These are phyloP conservation scores for Candida ponderosae DNA, from an alignment of 805 yeast genomes.

Conservation along the genomic window DNA sequence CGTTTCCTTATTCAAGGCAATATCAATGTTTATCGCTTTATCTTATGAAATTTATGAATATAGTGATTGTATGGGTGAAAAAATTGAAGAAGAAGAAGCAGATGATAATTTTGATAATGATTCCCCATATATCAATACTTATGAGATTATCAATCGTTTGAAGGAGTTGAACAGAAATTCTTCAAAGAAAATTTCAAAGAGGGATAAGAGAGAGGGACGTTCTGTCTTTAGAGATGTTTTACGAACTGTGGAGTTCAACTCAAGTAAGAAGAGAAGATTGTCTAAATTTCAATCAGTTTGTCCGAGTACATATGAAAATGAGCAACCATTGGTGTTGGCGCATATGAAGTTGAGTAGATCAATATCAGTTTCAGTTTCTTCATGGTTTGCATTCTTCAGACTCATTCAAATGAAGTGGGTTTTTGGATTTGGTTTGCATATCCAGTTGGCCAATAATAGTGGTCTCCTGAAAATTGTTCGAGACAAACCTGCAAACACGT, in stretches of 20 bases:
- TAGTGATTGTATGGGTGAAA: slow-evolving; percentile 33
- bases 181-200: slow-evolving; percentile 50
- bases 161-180: slow-evolving; percentile 41
- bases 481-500: slow-evolving; percentile 9
- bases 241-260: slow-evolving; percentile 35
- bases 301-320: slow-evolving; percentile 3
- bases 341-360: slow-evolving; percentile 20
- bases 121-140: slow-evolving; percentile 48
- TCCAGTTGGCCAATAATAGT: slow-evolving; percentile 17
- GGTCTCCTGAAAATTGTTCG: slow-evolving; percentile 12
- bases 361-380: slow-evolving; percentile 18
- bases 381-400: slow-evolving; percentile 22
- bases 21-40: slow-evolving; percentile 18
- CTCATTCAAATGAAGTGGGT: slow-evolving; percentile 19
- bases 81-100: slow-evolving; percentile 28
- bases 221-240: slow-evolving; percentile 54
- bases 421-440: slow-evolving; percentile 16
- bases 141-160: slow-evolving; percentile 33
- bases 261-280: slow-evolving; percentile 26
- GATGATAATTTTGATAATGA: slow-evolving; percentile 36
- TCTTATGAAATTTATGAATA: slow-evolving; percentile 19
- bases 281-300: slow-evolving; percentile 15
- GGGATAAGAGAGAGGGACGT: slow-evolving; percentile 51
- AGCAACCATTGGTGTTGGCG: slow-evolving; percentile 11
- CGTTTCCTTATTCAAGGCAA: slow-evolving; percentile 15